These are phyloP conservation scores for Phaeosphaeria sp. DNA, from an alignment of 2,329 filamentous ascomycete species.

Conservation along the genomic window DNA sequence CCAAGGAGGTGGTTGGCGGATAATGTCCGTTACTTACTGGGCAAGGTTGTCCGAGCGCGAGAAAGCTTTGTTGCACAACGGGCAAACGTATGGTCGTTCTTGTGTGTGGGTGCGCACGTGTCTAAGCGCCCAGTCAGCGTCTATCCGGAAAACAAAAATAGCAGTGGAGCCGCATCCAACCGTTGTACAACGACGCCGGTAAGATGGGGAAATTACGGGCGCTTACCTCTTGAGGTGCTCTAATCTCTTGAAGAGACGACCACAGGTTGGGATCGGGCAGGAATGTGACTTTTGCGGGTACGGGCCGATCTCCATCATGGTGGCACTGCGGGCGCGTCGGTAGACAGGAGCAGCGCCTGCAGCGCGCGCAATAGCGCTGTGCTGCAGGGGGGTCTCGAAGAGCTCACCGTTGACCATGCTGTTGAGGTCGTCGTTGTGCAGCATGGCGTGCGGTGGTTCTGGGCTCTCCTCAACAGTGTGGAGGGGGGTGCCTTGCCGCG, in stretches of 20 bases:
- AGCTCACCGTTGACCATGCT: constrained; percentile 47
- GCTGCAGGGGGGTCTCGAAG: constrained; percentile 57
- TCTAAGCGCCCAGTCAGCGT: constrained; percentile 66
- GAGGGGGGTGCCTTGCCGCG: constrained; percentile 88
- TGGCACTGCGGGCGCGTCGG: constrained; percentile 90
- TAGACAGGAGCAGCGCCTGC: constrained; percentile 74
- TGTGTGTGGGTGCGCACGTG: constrained; percentile 99
- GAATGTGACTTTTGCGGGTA: constrained; percentile 98
- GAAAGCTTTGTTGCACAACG: constrained; percentile 98
- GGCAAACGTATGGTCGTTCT: constrained; percentile 97
- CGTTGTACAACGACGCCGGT: constrained; percentile 13
- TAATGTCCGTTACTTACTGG: constrained; percentile 68
- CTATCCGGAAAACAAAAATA: constrained; percentile 49
- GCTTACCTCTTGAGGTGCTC: constrained; percentile 98
- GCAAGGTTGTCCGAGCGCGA: constrained; percentile 98
- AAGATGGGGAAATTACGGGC: constrained; percentile 43
- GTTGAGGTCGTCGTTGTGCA: constrained; percentile 74
- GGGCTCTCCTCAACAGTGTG: constrained; percentile 85
- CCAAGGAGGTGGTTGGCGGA: constrained; percentile 15
- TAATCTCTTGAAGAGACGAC: constrained; percentile 96
- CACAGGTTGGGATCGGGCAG: constrained; percentile 98
- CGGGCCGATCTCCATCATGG: constrained; percentile 93
- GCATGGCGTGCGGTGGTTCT: constrained; percentile 71
- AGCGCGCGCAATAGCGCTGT: constrained; percentile 66
- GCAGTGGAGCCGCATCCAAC: constrained; percentile 10